Percentiles rank a stretch among this genome's conserved stretches.
phyloP scores from a whole-genome alignment of 768 basidiomycete species.

The Fomitopsis pulvina region DNA sequence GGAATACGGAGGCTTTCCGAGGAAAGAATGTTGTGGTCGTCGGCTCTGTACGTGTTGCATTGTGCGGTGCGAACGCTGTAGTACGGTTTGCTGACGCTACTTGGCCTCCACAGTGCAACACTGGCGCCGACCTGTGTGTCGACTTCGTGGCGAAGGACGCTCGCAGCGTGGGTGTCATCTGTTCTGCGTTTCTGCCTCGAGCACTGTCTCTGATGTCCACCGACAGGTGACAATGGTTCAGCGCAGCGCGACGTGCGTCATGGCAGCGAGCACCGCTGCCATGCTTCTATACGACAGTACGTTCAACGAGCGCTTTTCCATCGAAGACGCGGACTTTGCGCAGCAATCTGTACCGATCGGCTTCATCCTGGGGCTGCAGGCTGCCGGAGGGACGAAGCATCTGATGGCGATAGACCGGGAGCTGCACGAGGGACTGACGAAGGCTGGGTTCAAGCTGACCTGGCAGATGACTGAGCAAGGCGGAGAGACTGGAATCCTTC shows the following conservation, averaged over 20 bases:
- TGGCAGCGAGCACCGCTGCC: constrained; percentile 1
- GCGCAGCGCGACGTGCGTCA: constrained; percentile 32
- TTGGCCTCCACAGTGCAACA: not conserved
- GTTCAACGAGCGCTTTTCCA: constrained; percentile 10
- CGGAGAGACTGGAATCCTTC: not conserved
- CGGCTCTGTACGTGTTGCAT: constrained; percentile 27
- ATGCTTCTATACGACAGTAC: not conserved
- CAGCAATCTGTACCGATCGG: constrained; percentile 1
- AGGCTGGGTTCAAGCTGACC: constrained; percentile 3
- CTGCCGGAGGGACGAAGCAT: not conserved
- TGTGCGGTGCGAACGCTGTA: constrained; percentile 11
- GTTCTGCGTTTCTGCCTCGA: not conserved
- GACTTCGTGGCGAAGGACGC: constrained; percentile 22
- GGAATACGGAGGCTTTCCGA: constrained; percentile 20
- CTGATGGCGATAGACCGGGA: constrained; percentile 3
- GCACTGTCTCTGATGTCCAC: not conserved
- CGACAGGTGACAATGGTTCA: constrained; percentile 35
- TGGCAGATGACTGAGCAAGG: not conserved
- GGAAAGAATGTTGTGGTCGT: constrained; percentile 35
- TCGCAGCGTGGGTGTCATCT: not conserved
- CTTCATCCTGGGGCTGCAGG: not conserved
- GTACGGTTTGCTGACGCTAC: not conserved
- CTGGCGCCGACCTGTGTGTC: constrained; percentile 28
- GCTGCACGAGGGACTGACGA: constrained; percentile 2
- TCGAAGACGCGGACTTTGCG: constrained; percentile 20